Percentiles rank a stretch among this genome's conserved stretches.
phyloP scores from a whole-genome alignment of 2,329 filamentous ascomycete species.

The Sclerotinia subarctica region DNA sequence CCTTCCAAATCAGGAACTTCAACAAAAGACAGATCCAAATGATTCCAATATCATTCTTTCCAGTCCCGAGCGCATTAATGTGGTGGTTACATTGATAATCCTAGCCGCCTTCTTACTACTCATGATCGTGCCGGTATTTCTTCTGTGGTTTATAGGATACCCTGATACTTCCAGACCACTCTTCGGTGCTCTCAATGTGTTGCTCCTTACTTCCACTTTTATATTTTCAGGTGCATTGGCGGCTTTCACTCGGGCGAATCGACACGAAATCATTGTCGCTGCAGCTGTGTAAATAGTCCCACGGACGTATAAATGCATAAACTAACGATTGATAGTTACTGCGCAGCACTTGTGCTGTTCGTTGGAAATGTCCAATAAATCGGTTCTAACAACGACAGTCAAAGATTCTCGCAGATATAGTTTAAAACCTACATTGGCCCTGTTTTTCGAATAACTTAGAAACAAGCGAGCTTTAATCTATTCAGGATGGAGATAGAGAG shows the following conservation, averaged over 20 bases:
- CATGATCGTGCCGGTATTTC: not conserved
- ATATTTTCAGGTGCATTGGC: conserved; percentile 25
- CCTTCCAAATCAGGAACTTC: not conserved
- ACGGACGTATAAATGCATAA: not conserved
- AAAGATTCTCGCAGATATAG: not conserved
- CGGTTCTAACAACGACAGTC: not conserved
- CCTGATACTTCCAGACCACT: not conserved
- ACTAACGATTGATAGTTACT: not conserved
- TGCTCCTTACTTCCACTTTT: conserved; percentile 26
- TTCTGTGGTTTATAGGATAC: not conserved
- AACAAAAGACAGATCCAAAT: not conserved
- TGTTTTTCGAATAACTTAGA: not conserved
- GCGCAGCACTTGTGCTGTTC: not conserved
- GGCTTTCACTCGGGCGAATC: conserved; percentile 28
- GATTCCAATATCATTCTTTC: not conserved
- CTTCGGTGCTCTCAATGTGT: not conserved
- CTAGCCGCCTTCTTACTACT: not conserved
- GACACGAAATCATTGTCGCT: conserved; percentile 30
- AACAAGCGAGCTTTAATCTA: not conserved
- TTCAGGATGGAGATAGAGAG: not conserved
- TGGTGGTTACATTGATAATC: not conserved
- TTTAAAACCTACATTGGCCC: not conserved
- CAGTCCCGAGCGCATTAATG: not conserved
- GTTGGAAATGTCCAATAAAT: not conserved
- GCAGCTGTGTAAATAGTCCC: conserved; percentile 28